Evolutionary conservation across 768 basidiomycete species (phyloP), one percentile per base, ranked within the genome.

Genomic region (Coprinopsis marcescibilis): DNA sequence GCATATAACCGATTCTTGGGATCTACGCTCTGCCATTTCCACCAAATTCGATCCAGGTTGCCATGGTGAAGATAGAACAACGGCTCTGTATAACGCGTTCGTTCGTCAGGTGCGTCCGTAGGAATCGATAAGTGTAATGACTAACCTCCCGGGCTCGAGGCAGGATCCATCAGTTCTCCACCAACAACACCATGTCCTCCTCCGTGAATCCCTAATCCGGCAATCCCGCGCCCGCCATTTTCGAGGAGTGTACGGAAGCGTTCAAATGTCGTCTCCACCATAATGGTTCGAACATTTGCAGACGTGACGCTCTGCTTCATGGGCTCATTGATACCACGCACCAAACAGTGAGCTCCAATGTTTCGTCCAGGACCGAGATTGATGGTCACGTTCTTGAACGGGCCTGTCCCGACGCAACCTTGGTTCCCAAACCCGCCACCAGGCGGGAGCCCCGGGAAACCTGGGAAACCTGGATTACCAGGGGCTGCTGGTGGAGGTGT

Each of bases 351-450:
- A n/a, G 32, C 39, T 4, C 25, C 32, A 26, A 48, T 23, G 15
- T 26, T 17, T 5, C 19, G 15, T 13, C 30, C 30, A 15, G 47
- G 47, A 13, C 47, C 47, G 6, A 48, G 39, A 17, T 34, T 17
- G 12, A 48, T 13, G 20, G 13, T 34, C 10, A 24, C n/a, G 21
- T 24, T 24, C 3, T 30, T 40, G 30, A 48, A 48, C 4, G 47
- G 47, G 24, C 47, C 47, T 5, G 47, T 42, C 4, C 8, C 3
- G 4, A 48, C 47, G 36, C 47, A 48, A n/a, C 47, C 47, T 34
- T 29, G 34, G n/a, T n/a, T n/a, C n/a, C n/a, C n/a, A n/a, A n/a
- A n/a, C n/a, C n/a, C n/a, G 14, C 7, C 13, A 14, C 13, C 15
- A 7, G 32, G 26, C 1, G 29, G 30, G 3, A 34, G 5, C 2